Evolutionary conservation across 768 basidiomycete species (phyloP).

Genomic region (Amanita molliuscula): DNA sequence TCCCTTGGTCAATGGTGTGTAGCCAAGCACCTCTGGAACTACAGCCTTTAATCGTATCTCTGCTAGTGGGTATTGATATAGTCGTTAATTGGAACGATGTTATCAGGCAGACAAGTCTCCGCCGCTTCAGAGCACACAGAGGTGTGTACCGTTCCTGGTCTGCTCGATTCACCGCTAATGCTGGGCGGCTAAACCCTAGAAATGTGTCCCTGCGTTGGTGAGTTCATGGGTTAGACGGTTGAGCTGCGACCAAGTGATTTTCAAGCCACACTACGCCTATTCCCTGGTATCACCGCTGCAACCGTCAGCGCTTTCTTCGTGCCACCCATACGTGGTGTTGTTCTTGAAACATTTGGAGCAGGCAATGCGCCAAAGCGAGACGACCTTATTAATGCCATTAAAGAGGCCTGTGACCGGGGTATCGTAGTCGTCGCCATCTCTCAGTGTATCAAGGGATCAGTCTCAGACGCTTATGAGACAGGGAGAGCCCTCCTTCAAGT

Average conservation of each 20-base stretch:
- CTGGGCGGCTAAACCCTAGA: constrained; percentile 27
- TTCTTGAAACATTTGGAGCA: constrained; percentile 87
- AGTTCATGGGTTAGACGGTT: constrained; percentile 14
- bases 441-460: constrained; percentile 81
- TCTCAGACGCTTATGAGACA: constrained; percentile 77
- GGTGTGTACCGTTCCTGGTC: constrained; percentile 27
- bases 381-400: constrained; percentile 68
- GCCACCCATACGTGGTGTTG: constrained; percentile 69
- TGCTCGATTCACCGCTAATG: constrained; percentile 3
- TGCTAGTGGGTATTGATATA: constrained; percentile 79
- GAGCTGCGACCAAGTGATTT: constrained; percentile 1
- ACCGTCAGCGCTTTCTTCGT: constrained; percentile 70
- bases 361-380: constrained; percentile 84
- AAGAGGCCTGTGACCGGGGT: constrained; percentile 73
- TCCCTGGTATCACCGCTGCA: constrained; percentile 73
- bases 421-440: constrained; percentile 87
- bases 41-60: background rate
- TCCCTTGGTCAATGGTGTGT: constrained; percentile 68
- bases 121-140: constrained; percentile 78
- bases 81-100: constrained; percentile 85
- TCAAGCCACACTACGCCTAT: constrained; percentile 73
- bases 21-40: background rate
- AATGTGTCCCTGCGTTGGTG: constrained; percentile 77
- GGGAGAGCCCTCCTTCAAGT: constrained; percentile 56
- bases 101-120: constrained; percentile 67